Evolutionary conservation across 192 early-diverging fungal species (phyloP), one percentile per base, ranked within the genome.

Genomic region (Entomortierella chlamydospora): DNA sequence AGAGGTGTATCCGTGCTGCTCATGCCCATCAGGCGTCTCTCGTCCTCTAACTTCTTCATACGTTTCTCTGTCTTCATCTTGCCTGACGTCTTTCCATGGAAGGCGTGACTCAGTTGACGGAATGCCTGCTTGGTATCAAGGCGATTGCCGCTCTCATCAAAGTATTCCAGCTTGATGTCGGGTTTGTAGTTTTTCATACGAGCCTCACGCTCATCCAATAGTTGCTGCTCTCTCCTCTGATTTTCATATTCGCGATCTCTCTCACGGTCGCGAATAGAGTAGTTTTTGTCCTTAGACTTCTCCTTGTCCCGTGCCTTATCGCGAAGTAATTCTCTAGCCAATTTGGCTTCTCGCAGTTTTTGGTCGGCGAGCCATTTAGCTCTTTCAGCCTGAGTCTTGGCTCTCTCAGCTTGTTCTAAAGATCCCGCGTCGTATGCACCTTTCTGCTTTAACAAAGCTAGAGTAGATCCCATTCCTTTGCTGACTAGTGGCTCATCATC

Each of bases 11-110:
- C 91, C 6, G 82, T 84, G 25, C 88, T 91, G 26, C 87, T 87
- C 87, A 95, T 91, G 59, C 91, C 86, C 80, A 94, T 69, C 68
- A 94, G 84, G 58, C 88, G 87, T 54, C 87, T 87, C 70, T 96
- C 95, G 29, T 94, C 93, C 61, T 96, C 92, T 23, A 95, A 67
- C 74, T 95, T 95, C 55, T 84, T 83, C 69, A 95, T 83, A 6
- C 92, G 73, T 83, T 95, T 96, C 66, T 99, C 97, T 9, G 93
- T 95, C 87, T 99, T 99, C 80, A 90, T 89, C 73, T 97, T 98
- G 37, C 97, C 97, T 39, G 92, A 93, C 9, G 89, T 88, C 61
- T 95, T 95, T 18, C 97, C 97, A 73, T 99, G 97, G 89, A 99
- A 99, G 54, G 93, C 95, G 53, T 99, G 97, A 41, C 95, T 95